These are phyloP conservation scores for Lycium barbarum DNA, from an alignment of 257 asterid genomes.

Conservation along the genomic window DNA sequence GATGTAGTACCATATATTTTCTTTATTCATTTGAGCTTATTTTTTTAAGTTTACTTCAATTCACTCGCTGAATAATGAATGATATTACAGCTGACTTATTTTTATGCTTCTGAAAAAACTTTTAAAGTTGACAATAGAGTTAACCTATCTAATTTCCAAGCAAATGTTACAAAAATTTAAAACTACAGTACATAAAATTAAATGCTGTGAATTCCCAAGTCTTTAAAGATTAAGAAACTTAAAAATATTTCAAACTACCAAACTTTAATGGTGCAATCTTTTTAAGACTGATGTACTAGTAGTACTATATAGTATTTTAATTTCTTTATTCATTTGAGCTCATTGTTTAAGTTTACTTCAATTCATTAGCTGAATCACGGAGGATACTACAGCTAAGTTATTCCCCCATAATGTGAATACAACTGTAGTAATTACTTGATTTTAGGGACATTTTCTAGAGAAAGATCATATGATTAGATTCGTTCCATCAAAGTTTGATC, in stretches of 20 bases:
- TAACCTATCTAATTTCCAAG: too few relatives aligned
- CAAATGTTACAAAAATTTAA: too few relatives aligned
- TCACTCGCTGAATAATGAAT: neutral
- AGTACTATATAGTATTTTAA: too few relatives aligned
- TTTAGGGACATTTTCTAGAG: neutral
- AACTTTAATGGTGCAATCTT: too few relatives aligned
- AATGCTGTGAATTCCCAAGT: too few relatives aligned
- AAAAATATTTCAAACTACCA: too few relatives aligned
- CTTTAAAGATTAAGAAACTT: too few relatives aligned
- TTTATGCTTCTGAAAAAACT: neutral
- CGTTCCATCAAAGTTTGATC: neutral
- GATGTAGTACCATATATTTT: neutral
- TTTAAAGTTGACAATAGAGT: too few relatives aligned
- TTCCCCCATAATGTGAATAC: slow-evolving; percentile 5
- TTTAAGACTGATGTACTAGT: too few relatives aligned
- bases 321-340: too few relatives aligned
- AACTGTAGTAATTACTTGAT: neutral
- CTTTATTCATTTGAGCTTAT: neutral
- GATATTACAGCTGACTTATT: slow-evolving; percentile 16
- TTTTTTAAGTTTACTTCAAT: neutral
- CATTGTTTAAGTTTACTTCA: neutral
- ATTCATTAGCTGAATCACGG: slow-evolving; percentile 8
- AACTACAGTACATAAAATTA: too few relatives aligned
- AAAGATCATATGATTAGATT: slow-evolving; percentile 19
- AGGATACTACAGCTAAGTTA: slow-evolving; percentile 7